These are phyloP conservation scores for Daedaleopsis nitida DNA, from an alignment of 768 basidiomycete species.

Conservation along the genomic window DNA sequence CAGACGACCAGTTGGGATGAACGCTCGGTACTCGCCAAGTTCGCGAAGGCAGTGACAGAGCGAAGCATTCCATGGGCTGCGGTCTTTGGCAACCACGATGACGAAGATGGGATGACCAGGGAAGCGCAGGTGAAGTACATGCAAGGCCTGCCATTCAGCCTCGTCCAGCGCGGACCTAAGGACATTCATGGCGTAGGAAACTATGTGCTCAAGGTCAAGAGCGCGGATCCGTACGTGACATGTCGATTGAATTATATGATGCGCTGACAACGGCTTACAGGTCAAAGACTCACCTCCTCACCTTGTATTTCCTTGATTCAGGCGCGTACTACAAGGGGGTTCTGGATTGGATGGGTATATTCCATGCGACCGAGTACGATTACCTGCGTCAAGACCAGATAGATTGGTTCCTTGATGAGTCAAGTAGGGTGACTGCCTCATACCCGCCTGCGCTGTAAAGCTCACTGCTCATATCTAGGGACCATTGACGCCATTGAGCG, in stretches of 20 bases:
- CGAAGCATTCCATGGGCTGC: conserved; percentile 86
- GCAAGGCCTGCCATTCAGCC: conserved; percentile 82
- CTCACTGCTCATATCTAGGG: conserved; percentile 31
- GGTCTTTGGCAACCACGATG: conserved; percentile 95
- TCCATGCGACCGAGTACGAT: conserved; percentile 78
- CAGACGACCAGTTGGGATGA: conserved; percentile 91
- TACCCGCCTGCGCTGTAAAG: not conserved
- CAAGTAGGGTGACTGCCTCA: conserved; percentile 40
- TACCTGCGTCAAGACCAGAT: conserved; percentile 84
- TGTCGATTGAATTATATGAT: not conserved
- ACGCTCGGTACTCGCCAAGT: conserved; percentile 86
- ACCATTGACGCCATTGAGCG: conserved; percentile 75
- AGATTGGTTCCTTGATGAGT: conserved; percentile 88
- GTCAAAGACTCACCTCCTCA: conserved; percentile 85
- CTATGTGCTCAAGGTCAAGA: conserved; percentile 83
- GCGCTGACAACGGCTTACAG: conserved; percentile 38
- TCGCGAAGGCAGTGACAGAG: conserved; percentile 73
- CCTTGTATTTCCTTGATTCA: conserved; percentile 90
- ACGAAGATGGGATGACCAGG: conserved; percentile 64
- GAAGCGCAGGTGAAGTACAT: conserved; percentile 69
- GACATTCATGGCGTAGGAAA: conserved; percentile 91
- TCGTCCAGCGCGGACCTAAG: conserved; percentile 79
- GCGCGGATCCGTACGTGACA: conserved; percentile 75
- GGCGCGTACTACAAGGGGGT: conserved; percentile 70
- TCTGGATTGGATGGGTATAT: conserved; percentile 62